Percentiles rank a stretch among this genome's conserved stretches.
Evolutionary conservation across 441 rosid species (phyloP).

Genomic region (Mallotus japonicus): DNA sequence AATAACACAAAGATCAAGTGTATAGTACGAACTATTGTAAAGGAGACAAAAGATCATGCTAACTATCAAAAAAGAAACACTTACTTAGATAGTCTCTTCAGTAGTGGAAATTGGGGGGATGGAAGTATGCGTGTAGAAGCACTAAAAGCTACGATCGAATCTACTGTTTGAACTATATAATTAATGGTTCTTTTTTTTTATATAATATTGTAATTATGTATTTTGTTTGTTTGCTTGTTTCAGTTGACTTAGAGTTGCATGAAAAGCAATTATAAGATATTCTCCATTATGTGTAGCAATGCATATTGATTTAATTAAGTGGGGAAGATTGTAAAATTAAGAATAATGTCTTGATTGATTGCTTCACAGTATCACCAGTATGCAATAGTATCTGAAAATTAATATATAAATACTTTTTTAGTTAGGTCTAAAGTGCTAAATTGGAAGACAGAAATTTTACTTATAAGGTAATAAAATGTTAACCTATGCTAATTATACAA

Average conservation of each 20-base stretch:
- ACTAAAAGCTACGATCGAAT: background rate
- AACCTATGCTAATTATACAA: too few relatives aligned
- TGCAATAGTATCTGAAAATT: background rate
- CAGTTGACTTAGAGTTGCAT: conserved; percentile 16
- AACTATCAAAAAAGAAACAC: background rate
- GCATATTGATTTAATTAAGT: background rate
- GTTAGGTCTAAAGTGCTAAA: too few relatives aligned
- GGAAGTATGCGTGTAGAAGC: conserved; percentile 15
- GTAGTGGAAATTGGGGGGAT: conserved; percentile 6
- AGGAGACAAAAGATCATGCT: conserved; percentile 10
- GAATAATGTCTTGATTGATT: background rate
- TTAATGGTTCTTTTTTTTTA: too few relatives aligned
- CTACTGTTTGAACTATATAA: conserved; percentile 15
- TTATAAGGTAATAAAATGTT: too few relatives aligned
- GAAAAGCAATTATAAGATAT: background rate
- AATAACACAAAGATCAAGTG: too few relatives aligned
- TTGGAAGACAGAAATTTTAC: too few relatives aligned
- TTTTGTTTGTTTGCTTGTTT: background rate
- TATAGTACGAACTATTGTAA: background rate
- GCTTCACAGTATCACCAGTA: background rate
- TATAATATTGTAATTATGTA: background rate
- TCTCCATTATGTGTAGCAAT: background rate
- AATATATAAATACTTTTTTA: too few relatives aligned
- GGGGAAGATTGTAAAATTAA: background rate
- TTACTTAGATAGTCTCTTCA: conserved; percentile 15